Conservation (phyloP, 2,329 filamentous ascomycete species). For the Aspergillus sojae region DNA sequence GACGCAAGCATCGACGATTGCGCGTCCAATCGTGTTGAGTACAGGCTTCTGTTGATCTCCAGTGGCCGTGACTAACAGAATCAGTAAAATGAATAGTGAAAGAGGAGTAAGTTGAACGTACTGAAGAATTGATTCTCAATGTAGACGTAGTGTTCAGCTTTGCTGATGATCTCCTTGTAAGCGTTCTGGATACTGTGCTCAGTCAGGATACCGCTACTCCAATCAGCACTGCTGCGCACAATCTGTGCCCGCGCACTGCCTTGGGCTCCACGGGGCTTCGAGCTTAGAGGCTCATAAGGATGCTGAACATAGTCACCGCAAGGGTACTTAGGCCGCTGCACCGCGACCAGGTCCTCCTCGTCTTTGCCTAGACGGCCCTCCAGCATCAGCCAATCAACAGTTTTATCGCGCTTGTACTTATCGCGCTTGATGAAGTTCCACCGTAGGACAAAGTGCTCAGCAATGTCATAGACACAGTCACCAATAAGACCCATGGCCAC, state of each 20-base stretch:
- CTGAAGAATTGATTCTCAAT: constrained; percentile 99
- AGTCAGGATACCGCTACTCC: constrained; percentile 85
- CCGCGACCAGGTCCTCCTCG: constrained; percentile 84
- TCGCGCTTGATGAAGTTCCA: constrained; percentile 98
- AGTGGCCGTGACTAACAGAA: constrained; percentile 70
- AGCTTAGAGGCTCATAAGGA: constrained; percentile 69
- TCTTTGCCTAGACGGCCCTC: constrained; percentile 75
- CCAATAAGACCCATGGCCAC: constrained; percentile 90
- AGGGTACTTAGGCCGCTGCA: constrained; percentile 85
- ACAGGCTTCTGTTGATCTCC: constrained; percentile 84
- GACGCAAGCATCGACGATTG: constrained; percentile 89
- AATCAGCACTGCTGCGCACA: constrained; percentile 87
- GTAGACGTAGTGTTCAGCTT: constrained; percentile 90
- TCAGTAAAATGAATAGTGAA: constrained; percentile 23
- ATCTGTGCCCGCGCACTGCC: constrained; percentile 82
- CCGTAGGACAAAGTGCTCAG: constrained; percentile 88
- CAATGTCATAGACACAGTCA: constrained; percentile 88
- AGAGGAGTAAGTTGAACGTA: constrained; percentile 28
- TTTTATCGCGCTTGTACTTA: constrained; percentile 89
- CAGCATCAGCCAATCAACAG: constrained; percentile 82
- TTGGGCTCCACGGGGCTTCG: constrained; percentile 64
- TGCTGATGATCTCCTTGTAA: constrained; percentile 80
- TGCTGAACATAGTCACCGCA: constrained; percentile 86
- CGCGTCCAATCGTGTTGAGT: constrained; percentile 81
- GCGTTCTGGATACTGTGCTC: constrained; percentile 87